Percentiles rank a stretch among this genome's conserved stretches.
phyloP scores from a whole-genome alignment of 306 rosid species.

The Calophaca sinica region DNA sequence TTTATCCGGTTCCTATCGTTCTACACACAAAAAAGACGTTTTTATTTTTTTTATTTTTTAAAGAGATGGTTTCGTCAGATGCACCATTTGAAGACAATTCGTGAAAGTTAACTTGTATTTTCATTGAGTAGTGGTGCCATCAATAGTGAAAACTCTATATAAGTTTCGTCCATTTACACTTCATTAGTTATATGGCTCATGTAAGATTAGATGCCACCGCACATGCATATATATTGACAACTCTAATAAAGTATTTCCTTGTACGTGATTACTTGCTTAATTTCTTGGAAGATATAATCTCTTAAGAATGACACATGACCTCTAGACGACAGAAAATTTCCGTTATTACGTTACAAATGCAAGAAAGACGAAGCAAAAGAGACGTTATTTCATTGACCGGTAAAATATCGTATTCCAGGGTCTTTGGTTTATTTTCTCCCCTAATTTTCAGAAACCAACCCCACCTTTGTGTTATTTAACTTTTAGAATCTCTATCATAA shows the following conservation, averaged over 20 bases:
- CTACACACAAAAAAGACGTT: too few species aligned
- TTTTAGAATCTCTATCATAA: neutral
- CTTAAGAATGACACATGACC: constrained; percentile 12
- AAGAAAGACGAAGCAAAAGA: constrained; percentile 27
- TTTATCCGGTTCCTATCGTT: too few species aligned
- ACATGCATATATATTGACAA: constrained; percentile 3
- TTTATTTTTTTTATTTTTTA: too few species aligned
- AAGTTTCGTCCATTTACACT: too few species aligned
- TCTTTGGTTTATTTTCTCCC: constrained; percentile 10
- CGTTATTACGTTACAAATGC: constrained; percentile 11
- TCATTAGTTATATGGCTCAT: too few species aligned
- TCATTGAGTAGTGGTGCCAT: too few species aligned
- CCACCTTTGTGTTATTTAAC: neutral
- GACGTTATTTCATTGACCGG: constrained; percentile 16
- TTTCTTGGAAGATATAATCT: constrained; percentile 36
- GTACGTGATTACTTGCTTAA: constrained; percentile 36
- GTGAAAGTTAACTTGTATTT: too few species aligned
- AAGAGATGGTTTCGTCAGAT: too few species aligned
- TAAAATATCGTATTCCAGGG: constrained; percentile 34
- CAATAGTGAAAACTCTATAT: too few species aligned
- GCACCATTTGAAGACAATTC: too few species aligned
- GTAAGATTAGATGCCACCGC: too few species aligned
- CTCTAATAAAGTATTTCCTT: neutral
- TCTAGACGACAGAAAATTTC: neutral
- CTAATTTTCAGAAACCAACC: constrained; percentile 3